Base-by-base conservation (phyloP, 139 green algal species). In the Tetradesmus obliquus region DNA sequence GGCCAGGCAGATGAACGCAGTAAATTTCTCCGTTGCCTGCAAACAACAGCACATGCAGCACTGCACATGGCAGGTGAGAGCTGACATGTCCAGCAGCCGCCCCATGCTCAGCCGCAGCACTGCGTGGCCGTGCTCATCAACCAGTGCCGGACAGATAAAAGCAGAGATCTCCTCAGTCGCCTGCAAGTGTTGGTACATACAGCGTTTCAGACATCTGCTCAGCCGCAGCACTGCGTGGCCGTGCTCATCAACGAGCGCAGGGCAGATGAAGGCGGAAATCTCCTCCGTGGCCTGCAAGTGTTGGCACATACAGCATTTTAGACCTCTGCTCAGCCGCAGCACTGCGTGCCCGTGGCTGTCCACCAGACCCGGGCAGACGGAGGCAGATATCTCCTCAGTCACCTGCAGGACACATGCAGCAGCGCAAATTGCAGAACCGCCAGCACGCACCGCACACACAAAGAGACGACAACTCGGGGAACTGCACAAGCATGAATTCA, bases 51-150 rank as follows among this genome's bases (percentile, higher is more conserved):
- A 55, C 7, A 17, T 2, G n/a, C 9, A 62, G 57, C 32, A 45
- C 0, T 45, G 32, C 32, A 0, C 32, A 45, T 45, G 32, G 32
- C 32, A 45, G 32, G 32, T 45, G 32, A 45, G 32, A 45, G 32
- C 32, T 45, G 32, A 45, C 32, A 45, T 45, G 32, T 45, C 32
- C 32, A 45, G 32, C 32, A 45, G 32, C 32, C 32, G 60, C 10
- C 60, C 15, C 2, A 97, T 96, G 91, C 89, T 93, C 57, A 97
- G 95, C 8, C 94, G 84, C 69, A 97, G 90, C 32, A 97, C 84
- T 69, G 93, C 81, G 58, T 93, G 54, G 60, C 88, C 92, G 92
- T 95, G 82, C 62, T 91, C 80, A 85, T 91, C 90, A 22, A 54
- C 55, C 72, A 95, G 66, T 5, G 57, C 85, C 0, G 96, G 96